phyloP scores from a whole-genome alignment of 345 rosid species.

The Bruguiera sexangula region DNA sequence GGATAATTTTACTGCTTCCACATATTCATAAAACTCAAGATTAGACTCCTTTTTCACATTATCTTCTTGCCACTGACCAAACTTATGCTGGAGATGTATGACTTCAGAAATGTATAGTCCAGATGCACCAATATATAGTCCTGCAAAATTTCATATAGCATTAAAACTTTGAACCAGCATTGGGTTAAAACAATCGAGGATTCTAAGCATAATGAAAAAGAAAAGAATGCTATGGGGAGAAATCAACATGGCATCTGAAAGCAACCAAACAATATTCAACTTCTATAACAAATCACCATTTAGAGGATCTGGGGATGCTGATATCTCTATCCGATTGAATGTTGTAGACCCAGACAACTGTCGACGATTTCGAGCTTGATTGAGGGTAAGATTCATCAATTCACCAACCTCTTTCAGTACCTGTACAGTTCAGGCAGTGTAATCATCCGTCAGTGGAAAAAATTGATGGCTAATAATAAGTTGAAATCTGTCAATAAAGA shows the following conservation, averaged over 20 bases:
- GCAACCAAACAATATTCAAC: not conserved
- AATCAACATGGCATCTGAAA: slow-evolving; percentile 6
- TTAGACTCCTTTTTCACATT: slow-evolving; percentile 45
- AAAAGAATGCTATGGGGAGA: not conserved
- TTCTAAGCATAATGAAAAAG: not conserved
- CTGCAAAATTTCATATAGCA: slow-evolving; percentile 39
- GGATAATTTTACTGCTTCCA: slow-evolving; percentile 81
- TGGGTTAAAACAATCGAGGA: not conserved
- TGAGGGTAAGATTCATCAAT: slow-evolving; percentile 69
- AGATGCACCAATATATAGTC: slow-evolving; percentile 82
- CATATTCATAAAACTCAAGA: slow-evolving; percentile 89
- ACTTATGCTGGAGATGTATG: slow-evolving; percentile 70
- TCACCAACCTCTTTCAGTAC: slow-evolving; percentile 84
- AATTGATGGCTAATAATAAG: not conserved
- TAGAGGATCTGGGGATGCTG: slow-evolving; percentile 65
- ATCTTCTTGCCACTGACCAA: slow-evolving; percentile 86
- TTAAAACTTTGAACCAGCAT: slow-evolving; percentile 3
- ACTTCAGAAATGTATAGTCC: slow-evolving; percentile 86
- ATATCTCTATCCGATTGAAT: slow-evolving; percentile 71
- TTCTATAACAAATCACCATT: slow-evolving; percentile 48
- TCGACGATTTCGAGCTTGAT: slow-evolving; percentile 63
- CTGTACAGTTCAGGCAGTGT: slow-evolving; percentile 36
- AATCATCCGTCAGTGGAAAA: slow-evolving; percentile 6
- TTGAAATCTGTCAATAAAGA: no score
- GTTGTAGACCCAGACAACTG: slow-evolving; percentile 76